These are phyloP conservation scores for Malus fusca DNA, from an alignment of 306 rosid genomes.

Conservation along the genomic window DNA sequence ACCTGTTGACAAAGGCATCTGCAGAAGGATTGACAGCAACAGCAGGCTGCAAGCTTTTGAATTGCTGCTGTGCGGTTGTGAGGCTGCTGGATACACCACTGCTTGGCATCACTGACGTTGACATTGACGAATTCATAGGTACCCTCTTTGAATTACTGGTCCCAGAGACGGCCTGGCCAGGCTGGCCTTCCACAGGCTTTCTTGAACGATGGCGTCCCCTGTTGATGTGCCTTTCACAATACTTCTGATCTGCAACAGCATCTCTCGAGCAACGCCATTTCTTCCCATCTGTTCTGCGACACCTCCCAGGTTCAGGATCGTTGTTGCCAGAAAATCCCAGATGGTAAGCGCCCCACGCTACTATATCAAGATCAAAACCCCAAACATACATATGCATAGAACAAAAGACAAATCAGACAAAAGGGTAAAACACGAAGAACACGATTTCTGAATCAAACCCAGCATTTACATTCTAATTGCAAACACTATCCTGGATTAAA, in stretches of 20 bases:
- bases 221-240: conserved; percentile 55
- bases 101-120: conserved; percentile 18
- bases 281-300: conserved; percentile 57
- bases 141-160: conserved; percentile 20
- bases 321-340: conserved; percentile 36
- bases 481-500: not conserved
- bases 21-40: conserved; percentile 18
- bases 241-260: conserved; percentile 51
- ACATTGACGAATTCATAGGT: conserved; percentile 17
- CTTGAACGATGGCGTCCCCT: conserved; percentile 69
- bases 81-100: conserved; percentile 21
- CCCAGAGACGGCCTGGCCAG: conserved; percentile 45
- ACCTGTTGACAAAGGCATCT: conserved; percentile 34
- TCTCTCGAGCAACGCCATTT: conserved; percentile 66
- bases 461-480: conserved; percentile 5
- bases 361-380: not conserved
- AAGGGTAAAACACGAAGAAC: conserved; percentile 1
- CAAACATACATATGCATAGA: not conserved
- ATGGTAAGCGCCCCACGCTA: conserved; percentile 48
- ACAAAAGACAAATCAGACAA: conserved; percentile 5
- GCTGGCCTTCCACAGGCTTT: conserved; percentile 66
- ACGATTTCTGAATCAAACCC: conserved; percentile 11
- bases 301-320: conserved; percentile 59
- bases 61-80: conserved; percentile 14
- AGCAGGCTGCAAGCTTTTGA: conserved; percentile 31